These are phyloP conservation scores for Paracamarosporium sp. DNA, from an alignment of 2,329 filamentous ascomycete genomes.

Conservation along the genomic window DNA sequence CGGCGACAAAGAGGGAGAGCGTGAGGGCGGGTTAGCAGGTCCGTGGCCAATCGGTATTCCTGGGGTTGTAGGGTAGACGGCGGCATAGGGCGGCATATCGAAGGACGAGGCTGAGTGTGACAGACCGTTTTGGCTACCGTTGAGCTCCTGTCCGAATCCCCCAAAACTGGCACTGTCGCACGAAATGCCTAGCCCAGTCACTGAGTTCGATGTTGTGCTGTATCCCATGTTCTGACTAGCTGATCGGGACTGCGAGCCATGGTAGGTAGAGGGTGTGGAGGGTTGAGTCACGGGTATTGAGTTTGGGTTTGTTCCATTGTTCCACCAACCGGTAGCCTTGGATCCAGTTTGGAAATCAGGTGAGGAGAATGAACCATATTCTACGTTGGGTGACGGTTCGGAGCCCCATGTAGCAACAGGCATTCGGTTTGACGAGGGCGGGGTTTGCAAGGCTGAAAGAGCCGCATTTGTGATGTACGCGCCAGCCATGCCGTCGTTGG, in stretches of 20 bases:
- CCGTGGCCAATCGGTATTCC: conserved; percentile 26
- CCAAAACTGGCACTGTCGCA: conserved; percentile 34
- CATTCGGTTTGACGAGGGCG: conserved; percentile 39
- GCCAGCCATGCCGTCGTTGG: conserved; percentile 19
- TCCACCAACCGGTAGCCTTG: conserved; percentile 40
- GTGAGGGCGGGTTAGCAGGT: conserved; percentile 21
- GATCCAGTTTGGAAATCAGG: conserved; percentile 28
- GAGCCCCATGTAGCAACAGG: conserved; percentile 39
- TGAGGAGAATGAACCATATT: conserved; percentile 38
- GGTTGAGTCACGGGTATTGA: conserved; percentile 21
- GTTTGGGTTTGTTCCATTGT: conserved; percentile 12
- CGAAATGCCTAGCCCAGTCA: conserved; percentile 40
- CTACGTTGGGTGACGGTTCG: conserved; percentile 32
- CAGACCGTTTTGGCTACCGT: conserved; percentile 1
- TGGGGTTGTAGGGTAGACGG: conserved; percentile 24
- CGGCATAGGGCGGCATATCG: conserved; percentile 19
- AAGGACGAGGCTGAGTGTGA: conserved; percentile 23
- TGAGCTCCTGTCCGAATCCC: conserved; percentile 20
- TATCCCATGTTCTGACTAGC: conserved; percentile 22
- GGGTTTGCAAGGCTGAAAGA: conserved; percentile 48
- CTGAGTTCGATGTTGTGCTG: conserved; percentile 9
- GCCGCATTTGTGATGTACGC: conserved; percentile 29
- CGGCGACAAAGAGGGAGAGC: conserved; percentile 29
- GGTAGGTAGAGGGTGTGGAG: conserved; percentile 21
- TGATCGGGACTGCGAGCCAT: conserved; percentile 25